Evolutionary conservation across 495 filamentous ascomycete species (phyloP).

Genomic region (Talaromyces wortmannii): DNA sequence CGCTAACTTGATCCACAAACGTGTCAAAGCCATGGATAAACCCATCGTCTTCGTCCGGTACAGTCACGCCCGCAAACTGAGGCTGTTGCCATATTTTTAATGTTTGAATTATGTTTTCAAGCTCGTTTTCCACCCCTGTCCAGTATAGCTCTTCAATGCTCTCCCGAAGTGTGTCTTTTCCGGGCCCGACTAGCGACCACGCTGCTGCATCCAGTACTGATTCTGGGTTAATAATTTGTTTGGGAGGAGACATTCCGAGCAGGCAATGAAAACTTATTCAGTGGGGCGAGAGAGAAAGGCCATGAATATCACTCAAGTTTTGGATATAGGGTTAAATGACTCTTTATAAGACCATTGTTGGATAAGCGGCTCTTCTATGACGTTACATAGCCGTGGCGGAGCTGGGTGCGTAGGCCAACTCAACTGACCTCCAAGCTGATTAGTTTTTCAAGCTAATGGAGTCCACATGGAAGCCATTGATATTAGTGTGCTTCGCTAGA

Average conservation of each 20-base stretch:
- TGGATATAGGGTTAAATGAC: too few relatives aligned
- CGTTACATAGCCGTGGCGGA: too few relatives aligned
- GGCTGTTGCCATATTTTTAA: slow-evolving; percentile 15
- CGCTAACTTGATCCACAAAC: slow-evolving; percentile 23
- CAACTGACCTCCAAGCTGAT: too few relatives aligned
- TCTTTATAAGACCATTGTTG: too few relatives aligned
- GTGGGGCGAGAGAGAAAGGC: too few relatives aligned
- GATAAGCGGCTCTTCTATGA: too few relatives aligned
- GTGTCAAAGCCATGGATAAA: slow-evolving; percentile 24
- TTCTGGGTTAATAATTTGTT: background rate
- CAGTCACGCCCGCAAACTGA: slow-evolving; percentile 6
- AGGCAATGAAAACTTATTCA: background rate
- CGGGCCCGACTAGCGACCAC: slow-evolving; percentile 8
- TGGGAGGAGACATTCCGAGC: background rate
- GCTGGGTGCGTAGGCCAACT: too few relatives aligned
- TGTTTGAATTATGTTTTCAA: slow-evolving; percentile 17
- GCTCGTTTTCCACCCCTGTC: slow-evolving; percentile 17
- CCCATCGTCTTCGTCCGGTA: slow-evolving; percentile 11
- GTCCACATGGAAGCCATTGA: too few relatives aligned
- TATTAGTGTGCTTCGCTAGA: too few relatives aligned
- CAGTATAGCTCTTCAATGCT: slow-evolving; percentile 23
- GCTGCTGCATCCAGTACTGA: background rate
- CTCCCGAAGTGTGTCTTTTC: slow-evolving; percentile 7
- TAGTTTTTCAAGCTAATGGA: too few relatives aligned
- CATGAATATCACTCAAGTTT: too few relatives aligned